Conservation (phyloP, 2,329 filamentous ascomycete genomes). For the Clonostachys rhizophaga region DNA sequence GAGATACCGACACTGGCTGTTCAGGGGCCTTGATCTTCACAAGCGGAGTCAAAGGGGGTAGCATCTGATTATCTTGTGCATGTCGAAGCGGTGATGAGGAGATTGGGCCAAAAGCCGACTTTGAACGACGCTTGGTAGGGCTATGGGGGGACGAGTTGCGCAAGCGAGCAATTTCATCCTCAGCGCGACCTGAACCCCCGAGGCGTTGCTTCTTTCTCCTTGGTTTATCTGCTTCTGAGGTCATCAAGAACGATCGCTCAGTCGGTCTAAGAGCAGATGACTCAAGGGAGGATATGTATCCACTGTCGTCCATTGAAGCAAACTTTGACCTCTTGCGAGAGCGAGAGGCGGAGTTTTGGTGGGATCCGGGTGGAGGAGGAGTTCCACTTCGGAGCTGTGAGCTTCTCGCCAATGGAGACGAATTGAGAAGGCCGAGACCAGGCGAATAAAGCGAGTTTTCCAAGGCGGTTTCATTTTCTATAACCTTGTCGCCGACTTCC, state of each 20-base stretch:
- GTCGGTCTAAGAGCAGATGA: constrained; percentile 79
- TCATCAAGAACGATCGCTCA: constrained; percentile 58
- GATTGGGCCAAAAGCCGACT: constrained; percentile 42
- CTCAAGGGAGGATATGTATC: constrained; percentile 93
- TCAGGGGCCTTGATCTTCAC: constrained; percentile 66
- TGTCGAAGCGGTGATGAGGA: constrained; percentile 68
- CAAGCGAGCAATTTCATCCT: constrained; percentile 91
- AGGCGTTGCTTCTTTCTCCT: constrained; percentile 53
- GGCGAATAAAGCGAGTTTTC: constrained; percentile 65
- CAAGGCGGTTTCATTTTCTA: constrained; percentile 28
- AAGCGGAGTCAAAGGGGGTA: constrained; percentile 76
- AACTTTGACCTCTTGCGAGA: constrained; percentile 66
- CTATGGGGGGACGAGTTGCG: constrained; percentile 92
- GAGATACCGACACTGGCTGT: constrained; percentile 73
- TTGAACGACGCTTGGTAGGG: constrained; percentile 65
- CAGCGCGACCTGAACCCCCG: constrained; percentile 43
- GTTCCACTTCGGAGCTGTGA: constrained; percentile 62
- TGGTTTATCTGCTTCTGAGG: constrained; percentile 76
- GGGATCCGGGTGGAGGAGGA: constrained; percentile 64
- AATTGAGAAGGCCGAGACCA: constrained; percentile 75
- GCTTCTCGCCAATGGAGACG: constrained; percentile 72
- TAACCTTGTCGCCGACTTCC: constrained; percentile 36
- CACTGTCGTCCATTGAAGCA: constrained; percentile 81
- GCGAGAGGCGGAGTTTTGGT: constrained; percentile 58
- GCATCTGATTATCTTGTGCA: constrained; percentile 52